A percentile compares a stretch with the other conserved stretches of the same genome.
Conservation (phyloP, 768 basidiomycete species). For the Phaeotremella fagi region DNA sequence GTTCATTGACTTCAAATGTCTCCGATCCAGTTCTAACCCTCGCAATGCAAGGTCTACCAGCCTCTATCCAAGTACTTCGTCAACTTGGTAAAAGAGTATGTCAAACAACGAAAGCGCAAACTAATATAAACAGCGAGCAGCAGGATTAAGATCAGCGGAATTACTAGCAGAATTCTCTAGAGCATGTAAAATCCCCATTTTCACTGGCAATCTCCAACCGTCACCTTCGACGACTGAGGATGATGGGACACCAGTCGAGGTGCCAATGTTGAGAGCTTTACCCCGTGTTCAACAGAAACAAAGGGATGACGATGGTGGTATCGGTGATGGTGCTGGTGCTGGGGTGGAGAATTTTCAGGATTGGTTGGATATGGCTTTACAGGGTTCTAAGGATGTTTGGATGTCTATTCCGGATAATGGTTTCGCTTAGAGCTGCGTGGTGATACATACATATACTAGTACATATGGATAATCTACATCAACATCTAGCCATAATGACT, state of each 20-base stretch:
- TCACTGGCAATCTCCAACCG: constrained; percentile 3
- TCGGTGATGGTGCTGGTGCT: neutral
- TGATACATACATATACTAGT: too few relatives aligned
- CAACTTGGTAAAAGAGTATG: constrained; percentile 23
- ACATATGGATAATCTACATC: too few relatives aligned
- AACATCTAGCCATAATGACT: too few relatives aligned
- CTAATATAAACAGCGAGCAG: constrained; percentile 9
- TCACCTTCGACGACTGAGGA: neutral
- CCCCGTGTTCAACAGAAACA: neutral
- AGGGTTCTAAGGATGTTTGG: constrained; percentile 1
- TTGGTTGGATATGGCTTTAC: constrained; percentile 7
- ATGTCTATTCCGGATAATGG: neutral
- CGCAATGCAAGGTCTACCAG: constrained; percentile 17
- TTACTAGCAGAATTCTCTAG: constrained; percentile 20
- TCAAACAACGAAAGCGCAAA: too few relatives aligned
- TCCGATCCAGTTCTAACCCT: constrained; percentile 11
- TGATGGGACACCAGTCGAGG: constrained; percentile 7
- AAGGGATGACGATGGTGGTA: neutral
- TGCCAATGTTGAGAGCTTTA: constrained; percentile 13
- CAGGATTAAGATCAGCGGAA: constrained; percentile 16
- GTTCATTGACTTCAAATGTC: neutral
- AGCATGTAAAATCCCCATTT: constrained; percentile 18
- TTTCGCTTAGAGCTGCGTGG: too few relatives aligned
- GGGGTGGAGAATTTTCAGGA: constrained; percentile 4
- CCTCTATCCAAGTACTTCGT: constrained; percentile 10